A percentile compares a stretch with the other conserved stretches of the same genome.
phyloP scores from a whole-genome alignment of 1,284 basidiomycete genomes.

The Dichomitus squalens region DNA sequence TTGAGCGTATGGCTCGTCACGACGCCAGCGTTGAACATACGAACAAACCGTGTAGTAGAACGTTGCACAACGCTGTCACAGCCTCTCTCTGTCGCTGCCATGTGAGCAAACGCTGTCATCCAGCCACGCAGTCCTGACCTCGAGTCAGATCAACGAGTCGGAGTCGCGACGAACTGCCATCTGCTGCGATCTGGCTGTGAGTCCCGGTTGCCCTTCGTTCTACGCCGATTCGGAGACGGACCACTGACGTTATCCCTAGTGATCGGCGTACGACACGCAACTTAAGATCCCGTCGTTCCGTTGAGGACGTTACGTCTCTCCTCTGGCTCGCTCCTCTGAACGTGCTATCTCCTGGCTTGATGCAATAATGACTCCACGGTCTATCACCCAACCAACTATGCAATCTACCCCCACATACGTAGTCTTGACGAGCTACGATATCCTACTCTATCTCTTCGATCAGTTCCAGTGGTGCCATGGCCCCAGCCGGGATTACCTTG shows the following conservation, averaged over 20 bases:
- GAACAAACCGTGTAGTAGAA: too few species aligned
- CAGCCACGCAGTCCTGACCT: neutral
- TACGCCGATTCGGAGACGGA: neutral
- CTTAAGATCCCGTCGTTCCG: neutral
- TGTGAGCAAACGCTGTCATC: neutral
- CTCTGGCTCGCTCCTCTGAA: neutral
- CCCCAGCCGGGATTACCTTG: neutral
- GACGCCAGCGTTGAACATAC: too few species aligned
- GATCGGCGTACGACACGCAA: too few species aligned
- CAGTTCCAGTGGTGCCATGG: neutral
- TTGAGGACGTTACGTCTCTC: neutral
- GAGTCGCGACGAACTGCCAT: neutral
- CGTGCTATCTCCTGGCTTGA: neutral
- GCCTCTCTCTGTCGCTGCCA: neutral
- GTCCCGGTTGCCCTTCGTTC: neutral
- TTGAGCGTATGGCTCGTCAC: too few species aligned
- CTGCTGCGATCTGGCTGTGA: neutral
- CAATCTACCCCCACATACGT: neutral
- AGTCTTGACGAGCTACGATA: conserved; percentile 10
- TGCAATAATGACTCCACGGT: too few species aligned
- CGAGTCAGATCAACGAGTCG: neutral
- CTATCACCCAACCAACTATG: too few species aligned
- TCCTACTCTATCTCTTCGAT: conserved; percentile 14
- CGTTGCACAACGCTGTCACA: too few species aligned
- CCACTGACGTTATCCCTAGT: neutral